These are phyloP conservation scores for Lipomyces japonicus DNA, from an alignment of 805 yeast species.

Conservation along the genomic window DNA sequence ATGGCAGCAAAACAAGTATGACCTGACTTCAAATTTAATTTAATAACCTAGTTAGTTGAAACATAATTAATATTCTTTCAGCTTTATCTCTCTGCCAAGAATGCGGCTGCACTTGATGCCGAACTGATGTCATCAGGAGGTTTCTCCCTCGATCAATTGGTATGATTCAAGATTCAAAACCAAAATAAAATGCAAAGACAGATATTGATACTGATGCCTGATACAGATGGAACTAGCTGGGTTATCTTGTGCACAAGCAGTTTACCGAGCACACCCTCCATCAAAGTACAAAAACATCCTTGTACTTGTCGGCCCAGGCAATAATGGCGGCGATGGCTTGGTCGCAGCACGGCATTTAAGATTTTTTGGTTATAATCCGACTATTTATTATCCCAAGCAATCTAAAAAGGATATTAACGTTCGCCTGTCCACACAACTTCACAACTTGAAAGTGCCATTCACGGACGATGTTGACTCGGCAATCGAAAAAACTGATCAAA, in stretches of 20 bases:
- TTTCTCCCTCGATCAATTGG: slow-evolving; percentile 74
- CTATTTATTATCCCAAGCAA: slow-evolving; percentile 73
- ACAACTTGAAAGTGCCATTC: slow-evolving; percentile 58
- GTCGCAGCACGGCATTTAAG: slow-evolving; percentile 91
- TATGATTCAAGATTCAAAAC: slow-evolving; percentile 29
- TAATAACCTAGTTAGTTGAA: too few species aligned
- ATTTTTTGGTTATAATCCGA: slow-evolving; percentile 73
- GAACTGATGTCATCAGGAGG: slow-evolving; percentile 85
- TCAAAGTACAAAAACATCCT: slow-evolving; percentile 46
- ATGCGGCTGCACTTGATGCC: slow-evolving; percentile 75
- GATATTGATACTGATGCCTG: not conserved
- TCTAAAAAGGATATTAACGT: slow-evolving; percentile 45
- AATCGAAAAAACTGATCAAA: slow-evolving; percentile 43
- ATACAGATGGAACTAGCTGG: slow-evolving; percentile 91
- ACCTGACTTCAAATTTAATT: too few species aligned
- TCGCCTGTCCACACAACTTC: slow-evolving; percentile 61
- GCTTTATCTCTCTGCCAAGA: slow-evolving; percentile 34
- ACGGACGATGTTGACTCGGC: slow-evolving; percentile 43
- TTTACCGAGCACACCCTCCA: slow-evolving; percentile 65
- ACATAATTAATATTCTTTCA: too few species aligned
- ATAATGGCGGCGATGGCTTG: slow-evolving; percentile 94
- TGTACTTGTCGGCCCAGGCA: slow-evolving; percentile 90
- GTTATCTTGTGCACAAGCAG: slow-evolving; percentile 84
- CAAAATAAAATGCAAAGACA: not conserved
- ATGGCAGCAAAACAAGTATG: too few species aligned